phyloP scores from a whole-genome alignment of 805 yeast genomes.

The Kazachstania africana region DNA sequence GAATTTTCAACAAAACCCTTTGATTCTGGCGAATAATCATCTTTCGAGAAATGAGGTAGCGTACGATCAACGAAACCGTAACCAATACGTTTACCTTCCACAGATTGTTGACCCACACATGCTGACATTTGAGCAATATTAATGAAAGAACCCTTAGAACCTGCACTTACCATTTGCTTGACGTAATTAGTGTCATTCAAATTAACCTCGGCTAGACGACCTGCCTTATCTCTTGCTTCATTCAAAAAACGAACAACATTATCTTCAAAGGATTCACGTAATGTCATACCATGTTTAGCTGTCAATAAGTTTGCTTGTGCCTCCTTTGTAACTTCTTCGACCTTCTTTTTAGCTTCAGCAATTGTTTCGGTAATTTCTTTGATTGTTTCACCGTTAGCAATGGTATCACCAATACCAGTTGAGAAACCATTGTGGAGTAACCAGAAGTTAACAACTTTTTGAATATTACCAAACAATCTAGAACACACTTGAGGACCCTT shows the following conservation, averaged over 20 bases:
- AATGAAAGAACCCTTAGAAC: conserved; percentile 97
- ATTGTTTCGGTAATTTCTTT: conserved; percentile 85
- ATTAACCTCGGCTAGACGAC: conserved; percentile 95
- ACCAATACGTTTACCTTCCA: conserved; percentile 98
- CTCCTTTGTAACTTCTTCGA: conserved; percentile 82
- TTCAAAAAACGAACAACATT: conserved; percentile 89
- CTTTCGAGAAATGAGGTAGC: conserved; percentile 94
- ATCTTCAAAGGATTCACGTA: conserved; percentile 96
- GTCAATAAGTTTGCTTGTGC: conserved; percentile 83
- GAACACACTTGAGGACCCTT: conserved; percentile 91
- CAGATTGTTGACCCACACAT: conserved; percentile 99
- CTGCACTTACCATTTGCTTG: conserved; percentile 98
- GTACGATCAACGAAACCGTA: conserved; percentile 95
- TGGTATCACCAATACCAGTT: conserved; percentile 98
- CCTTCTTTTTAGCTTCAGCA: conserved; percentile 85
- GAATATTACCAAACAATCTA: conserved; percentile 79
- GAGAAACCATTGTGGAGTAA: conserved; percentile 93
- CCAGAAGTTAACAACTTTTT: conserved; percentile 95
- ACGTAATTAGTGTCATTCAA: conserved; percentile 91
- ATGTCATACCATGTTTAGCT: conserved; percentile 99
- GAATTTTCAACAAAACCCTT: conserved; percentile 97
- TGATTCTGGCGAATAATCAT: conserved; percentile 96
- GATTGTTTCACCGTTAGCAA: conserved; percentile 97
- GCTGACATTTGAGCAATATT: conserved; percentile 99
- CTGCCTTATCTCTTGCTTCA: conserved; percentile 98